Base-by-base conservation (phyloP, 139 green algal genomes). In the Edaphochlamys debaryana region DNA sequence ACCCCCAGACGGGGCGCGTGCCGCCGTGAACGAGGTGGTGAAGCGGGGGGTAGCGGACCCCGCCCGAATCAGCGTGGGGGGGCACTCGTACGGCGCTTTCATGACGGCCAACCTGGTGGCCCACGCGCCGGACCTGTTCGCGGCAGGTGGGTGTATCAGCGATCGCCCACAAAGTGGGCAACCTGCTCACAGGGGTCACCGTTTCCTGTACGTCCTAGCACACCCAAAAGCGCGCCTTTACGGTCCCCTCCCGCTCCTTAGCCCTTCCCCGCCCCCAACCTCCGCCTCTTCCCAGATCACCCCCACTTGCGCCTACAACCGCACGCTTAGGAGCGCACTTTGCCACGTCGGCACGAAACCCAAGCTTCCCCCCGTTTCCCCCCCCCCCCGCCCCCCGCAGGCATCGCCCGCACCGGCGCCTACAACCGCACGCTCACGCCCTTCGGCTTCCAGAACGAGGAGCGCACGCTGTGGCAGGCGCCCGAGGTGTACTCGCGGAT, bases 361-460 rank as follows among this genome's bases (percentile, higher is more conserved):
- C n/a, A n/a, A n/a, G n/a, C n/a, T n/a, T n/a, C n/a, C n/a, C n/a
- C n/a, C n/a, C n/a, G n/a, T n/a, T n/a, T n/a, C n/a, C n/a, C n/a
- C n/a, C n/a, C n/a, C n/a, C n/a, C n/a, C n/a, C n/a, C n/a, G n/a
- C n/a, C n/a, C n/a, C n/a, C n/a, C 15, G 96, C 92, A 82, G 95
- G 90, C 78, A 94, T 99, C 45, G 95, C 95, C 0, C 84, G 91
- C 41, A 94, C 88, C 3, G 95, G 95, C 25, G 95, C 95, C 3
- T 98, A 95, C 91, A 98, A 98, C 89, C 89, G 95, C 70, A 99
- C 98, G 8, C 91, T 99, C 36, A 99, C 98, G 9, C 98, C 98
- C 1, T 99, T 99, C 89, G 94, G 96, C 13, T 99, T 99, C 89
- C 96, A 99, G 87, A 89, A 91, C 3, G 97, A 99, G 90, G 94